Conservation (phyloP, 1,284 basidiomycete genomes). For the Fomitopsis schrenkii region DNA sequence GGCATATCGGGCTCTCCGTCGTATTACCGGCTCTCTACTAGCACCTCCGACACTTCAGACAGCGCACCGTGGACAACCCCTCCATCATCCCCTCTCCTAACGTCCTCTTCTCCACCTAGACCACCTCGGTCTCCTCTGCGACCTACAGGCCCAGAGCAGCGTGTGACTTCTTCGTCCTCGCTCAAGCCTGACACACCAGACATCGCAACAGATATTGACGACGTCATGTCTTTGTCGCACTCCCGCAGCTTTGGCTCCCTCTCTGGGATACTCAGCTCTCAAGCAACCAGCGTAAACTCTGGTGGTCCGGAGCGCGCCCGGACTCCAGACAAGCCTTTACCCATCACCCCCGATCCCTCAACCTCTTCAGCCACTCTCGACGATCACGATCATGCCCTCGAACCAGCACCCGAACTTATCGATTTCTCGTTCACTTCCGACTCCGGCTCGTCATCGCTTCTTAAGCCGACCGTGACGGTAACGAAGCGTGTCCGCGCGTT, state of each 20-base stretch:
- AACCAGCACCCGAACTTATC: slow-evolving; percentile 6
- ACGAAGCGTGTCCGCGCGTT: slow-evolving; percentile 83
- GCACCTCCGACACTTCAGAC: slow-evolving; percentile 14
- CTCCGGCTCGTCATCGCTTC: slow-evolving; percentile 15
- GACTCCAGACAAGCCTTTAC: slow-evolving; percentile 31
- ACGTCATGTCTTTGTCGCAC: slow-evolving; percentile 24
- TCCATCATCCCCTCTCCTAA: slow-evolving; percentile 17
- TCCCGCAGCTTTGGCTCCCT: slow-evolving; percentile 28
- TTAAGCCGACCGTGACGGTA: slow-evolving; percentile 19
- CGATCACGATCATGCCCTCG: slow-evolving; percentile 8
- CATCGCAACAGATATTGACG: slow-evolving; percentile 6
- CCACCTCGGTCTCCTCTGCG: slow-evolving; percentile 29
- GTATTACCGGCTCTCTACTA: slow-evolving; percentile 19
- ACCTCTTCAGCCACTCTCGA: slow-evolving; percentile 11
- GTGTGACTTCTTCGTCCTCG: slow-evolving; percentile 3
- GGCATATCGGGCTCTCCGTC: slow-evolving; percentile 19
- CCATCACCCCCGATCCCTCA: slow-evolving; percentile 24
- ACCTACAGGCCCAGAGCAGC: slow-evolving; percentile 13
- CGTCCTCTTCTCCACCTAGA: slow-evolving; percentile 25
- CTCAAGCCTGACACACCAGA: slow-evolving; percentile 10
- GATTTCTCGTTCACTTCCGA: slow-evolving; percentile 8
- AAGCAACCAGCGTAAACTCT: slow-evolving; percentile 7
- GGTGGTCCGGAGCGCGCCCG: slow-evolving; percentile 6
- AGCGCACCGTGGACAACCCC: slow-evolving; percentile 19
- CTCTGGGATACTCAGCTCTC: slow-evolving; percentile 25